These are phyloP conservation scores for Globisporangium echinulatum DNA, from an alignment of 352 stramenopile species.

Conservation along the genomic window DNA sequence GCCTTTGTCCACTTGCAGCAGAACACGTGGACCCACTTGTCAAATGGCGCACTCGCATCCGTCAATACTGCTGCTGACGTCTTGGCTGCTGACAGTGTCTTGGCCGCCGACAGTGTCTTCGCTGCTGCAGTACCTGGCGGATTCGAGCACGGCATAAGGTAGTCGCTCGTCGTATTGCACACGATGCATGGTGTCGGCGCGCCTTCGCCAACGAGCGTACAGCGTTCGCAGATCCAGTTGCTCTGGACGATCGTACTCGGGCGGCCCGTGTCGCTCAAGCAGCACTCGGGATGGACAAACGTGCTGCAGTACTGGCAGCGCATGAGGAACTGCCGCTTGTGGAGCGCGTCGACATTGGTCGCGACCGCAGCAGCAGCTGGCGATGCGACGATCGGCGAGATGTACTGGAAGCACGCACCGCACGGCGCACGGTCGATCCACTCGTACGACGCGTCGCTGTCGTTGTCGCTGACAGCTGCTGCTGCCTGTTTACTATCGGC, in stretches of 20 bases:
- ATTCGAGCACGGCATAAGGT: constrained; percentile 71
- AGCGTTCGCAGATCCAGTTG: constrained; percentile 85
- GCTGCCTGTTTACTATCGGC: constrained; percentile 18
- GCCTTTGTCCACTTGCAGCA: constrained; percentile 72
- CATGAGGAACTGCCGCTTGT: constrained; percentile 77
- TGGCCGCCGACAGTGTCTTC: background rate
- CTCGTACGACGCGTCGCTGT: constrained; percentile 16
- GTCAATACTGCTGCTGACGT: constrained; percentile 1
- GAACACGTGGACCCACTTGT: constrained; percentile 73
- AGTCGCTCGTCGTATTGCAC: constrained; percentile 62
- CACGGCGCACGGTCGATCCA: constrained; percentile 74
- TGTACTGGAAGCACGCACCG: constrained; percentile 71
- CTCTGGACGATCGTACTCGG: constrained; percentile 52
- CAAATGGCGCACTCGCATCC: constrained; percentile 9
- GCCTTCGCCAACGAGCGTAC: constrained; percentile 40
- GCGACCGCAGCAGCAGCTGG: too few relatives aligned
- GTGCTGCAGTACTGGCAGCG: constrained; percentile 83
- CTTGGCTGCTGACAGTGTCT: background rate
- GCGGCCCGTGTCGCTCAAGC: constrained; percentile 59
- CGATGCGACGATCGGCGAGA: constrained; percentile 31
- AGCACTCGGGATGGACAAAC: constrained; percentile 77
- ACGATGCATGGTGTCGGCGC: constrained; percentile 42
- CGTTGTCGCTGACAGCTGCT: constrained; percentile 5
- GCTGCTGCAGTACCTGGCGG: constrained; percentile 9
- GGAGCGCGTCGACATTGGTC: constrained; percentile 43